Evolutionary conservation across 345 rosid species (phyloP), one percentile per base, ranked within the genome.

Genomic region (Eucalyptus cladocalyx): DNA sequence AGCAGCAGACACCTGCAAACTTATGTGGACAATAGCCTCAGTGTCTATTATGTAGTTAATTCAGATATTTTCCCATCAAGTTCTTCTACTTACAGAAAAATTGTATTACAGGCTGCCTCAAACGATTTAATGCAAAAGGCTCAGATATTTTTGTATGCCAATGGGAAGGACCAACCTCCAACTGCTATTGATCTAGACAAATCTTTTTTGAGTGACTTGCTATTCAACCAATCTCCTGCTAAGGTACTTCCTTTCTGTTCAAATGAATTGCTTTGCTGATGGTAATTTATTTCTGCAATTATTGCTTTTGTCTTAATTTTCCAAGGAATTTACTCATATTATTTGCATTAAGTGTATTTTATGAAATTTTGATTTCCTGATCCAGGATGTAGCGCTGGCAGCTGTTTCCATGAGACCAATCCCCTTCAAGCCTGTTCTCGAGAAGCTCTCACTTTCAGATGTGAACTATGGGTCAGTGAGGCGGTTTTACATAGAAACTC

Each of bases 361-460:
- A 30, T 76, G 85, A 40, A 14, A 21, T 76, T 23, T 76, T 40
- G 85, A 40, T 76, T 76, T 76, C 47, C 85, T 76, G 47, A 40
- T 76, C 85, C 93, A 97, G 99, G 99, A 97, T 92, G 89, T 97
- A 49, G 99, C 98, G n/a, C 94, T 97, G 90, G 97, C 99, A 49
- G 94, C 97, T 80, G 98, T 97, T 67, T 97, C 98, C 47, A 97
- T 97, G 97, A 95, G 98, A 89, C 93, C 97, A 80, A 94, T 96
- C 86, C 99, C 99, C 56, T 97, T 97, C 91, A 95, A 97, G 10
- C 99, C 99, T 5, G 95, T 95, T 91, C 91, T 97, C 88, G 99
- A 97, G 94, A 97, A 95, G 93, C 95, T 97, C 45, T 92, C 91
- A 58, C 98, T 97, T 49, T 95, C 98, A 11, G 95, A 94, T 80